Percentiles rank a stretch among this genome's conserved stretches.
Conservation (phyloP, 495 filamentous ascomycete species). For the Neurospora pannonica region DNA sequence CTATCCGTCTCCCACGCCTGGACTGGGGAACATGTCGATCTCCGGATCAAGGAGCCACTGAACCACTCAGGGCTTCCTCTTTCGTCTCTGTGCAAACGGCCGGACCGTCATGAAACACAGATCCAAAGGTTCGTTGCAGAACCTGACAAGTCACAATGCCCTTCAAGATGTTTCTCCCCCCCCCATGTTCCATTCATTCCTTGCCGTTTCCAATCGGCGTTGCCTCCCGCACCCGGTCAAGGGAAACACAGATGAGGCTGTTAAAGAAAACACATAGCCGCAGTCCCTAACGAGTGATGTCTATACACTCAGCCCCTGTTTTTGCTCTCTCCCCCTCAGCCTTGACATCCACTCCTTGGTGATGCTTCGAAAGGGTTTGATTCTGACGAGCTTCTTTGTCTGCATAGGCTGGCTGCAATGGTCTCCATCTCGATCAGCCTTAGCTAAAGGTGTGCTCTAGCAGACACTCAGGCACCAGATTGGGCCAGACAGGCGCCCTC, state of each 20-base stretch:
- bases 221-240: not conserved
- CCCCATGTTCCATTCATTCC: not conserved
- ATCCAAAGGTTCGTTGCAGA: conserved; percentile 10
- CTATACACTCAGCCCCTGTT: not conserved
- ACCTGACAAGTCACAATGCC: conserved; percentile 11
- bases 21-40: conserved; percentile 13
- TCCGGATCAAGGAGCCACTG: conserved; percentile 13
- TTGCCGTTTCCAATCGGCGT: not conserved
- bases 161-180: conserved; percentile 1
- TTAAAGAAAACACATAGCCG: not conserved
- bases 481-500: not conserved
- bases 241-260: conserved; percentile 7
- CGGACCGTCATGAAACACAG: conserved; percentile 16
- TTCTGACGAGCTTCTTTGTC: not conserved
- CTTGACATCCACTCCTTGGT: not conserved
- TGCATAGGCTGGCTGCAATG: not conserved
- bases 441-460: not conserved
- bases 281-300: not conserved
- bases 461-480: not conserved
- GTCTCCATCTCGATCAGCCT: not conserved
- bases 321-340: not conserved
- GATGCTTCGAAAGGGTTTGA: conserved; percentile 7
- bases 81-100: conserved; percentile 13
- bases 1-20: not conserved
- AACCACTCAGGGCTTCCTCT: not conserved